A percentile compares a stretch with the other conserved stretches of the same genome.
Conservation (phyloP, 345 rosid genomes). For the Salix koriyanagi region DNA sequence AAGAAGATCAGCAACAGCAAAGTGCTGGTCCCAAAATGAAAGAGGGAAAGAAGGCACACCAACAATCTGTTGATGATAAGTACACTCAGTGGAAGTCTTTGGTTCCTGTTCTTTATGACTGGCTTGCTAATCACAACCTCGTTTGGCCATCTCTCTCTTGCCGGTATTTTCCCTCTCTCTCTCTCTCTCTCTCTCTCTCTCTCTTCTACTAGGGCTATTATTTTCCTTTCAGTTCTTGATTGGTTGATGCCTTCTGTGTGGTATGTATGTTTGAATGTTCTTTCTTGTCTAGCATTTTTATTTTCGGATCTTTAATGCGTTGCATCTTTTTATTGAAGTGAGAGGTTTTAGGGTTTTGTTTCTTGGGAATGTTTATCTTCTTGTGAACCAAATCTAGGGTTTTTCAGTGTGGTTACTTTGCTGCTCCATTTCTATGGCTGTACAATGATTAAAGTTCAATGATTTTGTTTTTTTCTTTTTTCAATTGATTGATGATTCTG, state of each 20-base stretch:
- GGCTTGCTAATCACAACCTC: slow-evolving; percentile 98
- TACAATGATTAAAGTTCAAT: background rate
- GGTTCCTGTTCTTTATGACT: slow-evolving; percentile 94
- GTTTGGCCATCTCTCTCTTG: slow-evolving; percentile 99
- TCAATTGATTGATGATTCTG: background rate
- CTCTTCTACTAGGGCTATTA: background rate
- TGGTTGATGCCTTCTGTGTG: background rate
- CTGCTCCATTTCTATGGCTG: background rate
- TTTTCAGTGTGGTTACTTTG: background rate
- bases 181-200: background rate
- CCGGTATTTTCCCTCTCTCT: slow-evolving; percentile 59
- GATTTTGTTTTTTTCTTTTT: background rate
- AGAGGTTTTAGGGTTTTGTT: no score
- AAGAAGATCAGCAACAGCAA: slow-evolving; percentile 49
- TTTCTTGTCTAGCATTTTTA: background rate
- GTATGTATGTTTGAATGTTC: background rate
- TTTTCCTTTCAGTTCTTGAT: background rate
- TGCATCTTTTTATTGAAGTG: no score
- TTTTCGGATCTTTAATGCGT: background rate
- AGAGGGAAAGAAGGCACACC: slow-evolving; percentile 43
- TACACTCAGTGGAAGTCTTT: slow-evolving; percentile 92
- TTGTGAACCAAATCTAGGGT: background rate
- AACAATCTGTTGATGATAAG: slow-evolving; percentile 72
- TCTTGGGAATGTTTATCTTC: no score
- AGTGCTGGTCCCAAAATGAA: slow-evolving; percentile 27